A percentile compares a stretch with the other conserved stretches of the same genome.
phyloP scores from a whole-genome alignment of 2,329 filamentous ascomycete species.

The Pyrenochaeta sp. region DNA sequence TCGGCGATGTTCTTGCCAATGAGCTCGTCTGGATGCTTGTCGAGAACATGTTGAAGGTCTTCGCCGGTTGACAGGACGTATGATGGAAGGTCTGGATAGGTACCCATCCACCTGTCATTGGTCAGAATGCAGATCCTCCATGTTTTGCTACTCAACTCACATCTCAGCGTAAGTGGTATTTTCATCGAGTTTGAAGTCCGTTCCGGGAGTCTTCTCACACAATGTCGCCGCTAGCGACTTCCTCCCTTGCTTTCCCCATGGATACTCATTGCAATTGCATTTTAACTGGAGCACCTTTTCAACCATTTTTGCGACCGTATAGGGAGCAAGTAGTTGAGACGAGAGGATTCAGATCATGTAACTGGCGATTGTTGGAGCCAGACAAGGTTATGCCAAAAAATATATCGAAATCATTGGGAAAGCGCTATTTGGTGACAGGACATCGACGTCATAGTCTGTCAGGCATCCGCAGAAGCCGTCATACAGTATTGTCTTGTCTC shows the following conservation, averaged over 20 bases:
- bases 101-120: constrained; percentile 70
- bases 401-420: constrained; percentile 8
- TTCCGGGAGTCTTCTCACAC: constrained; percentile 70
- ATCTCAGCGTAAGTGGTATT: constrained; percentile 70
- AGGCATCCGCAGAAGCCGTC: constrained; percentile 8
- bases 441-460: constrained; percentile 43
- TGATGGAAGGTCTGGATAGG: constrained; percentile 75
- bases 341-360: not conserved
- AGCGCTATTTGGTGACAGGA: constrained; percentile 30
- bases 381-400: constrained; percentile 3
- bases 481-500: constrained; percentile 14
- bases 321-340: not conserved
- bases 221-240: constrained; percentile 72
- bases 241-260: constrained; percentile 74
- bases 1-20: constrained; percentile 69
- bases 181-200: constrained; percentile 70
- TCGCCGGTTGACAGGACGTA: constrained; percentile 69
- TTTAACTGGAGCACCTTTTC: constrained; percentile 63
- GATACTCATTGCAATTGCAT: constrained; percentile 68
- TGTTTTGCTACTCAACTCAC: constrained; percentile 27
- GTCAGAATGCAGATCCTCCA: constrained; percentile 10
- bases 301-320: constrained; percentile 50
- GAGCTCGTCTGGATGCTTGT: constrained; percentile 67
- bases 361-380: constrained; percentile 1
- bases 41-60: constrained; percentile 70